Percentiles rank a stretch among this genome's conserved stretches.
Conservation (phyloP, 2,329 filamentous ascomycete genomes). For the Pseudogymnoascus sp. region DNA sequence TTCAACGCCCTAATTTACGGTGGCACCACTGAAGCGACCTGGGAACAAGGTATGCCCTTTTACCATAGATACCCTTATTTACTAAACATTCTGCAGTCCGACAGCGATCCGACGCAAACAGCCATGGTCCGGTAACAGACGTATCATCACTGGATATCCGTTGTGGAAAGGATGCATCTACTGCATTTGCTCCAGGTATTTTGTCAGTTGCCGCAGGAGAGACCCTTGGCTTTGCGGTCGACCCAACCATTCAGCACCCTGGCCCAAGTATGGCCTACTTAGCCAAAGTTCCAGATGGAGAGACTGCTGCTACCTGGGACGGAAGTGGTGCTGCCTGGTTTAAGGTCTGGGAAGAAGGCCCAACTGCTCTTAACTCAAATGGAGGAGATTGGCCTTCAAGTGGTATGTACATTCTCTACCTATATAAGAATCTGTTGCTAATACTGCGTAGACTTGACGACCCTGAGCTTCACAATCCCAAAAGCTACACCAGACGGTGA, state of each 20-base stretch:
- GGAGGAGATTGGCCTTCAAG: not conserved
- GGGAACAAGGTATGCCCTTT: not conserved
- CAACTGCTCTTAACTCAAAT: not conserved
- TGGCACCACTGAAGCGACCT: not conserved
- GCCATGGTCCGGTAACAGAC: constrained; percentile 13
- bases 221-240: constrained; percentile 11
- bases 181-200: constrained; percentile 4
- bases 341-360: constrained; percentile 18
- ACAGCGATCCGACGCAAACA: constrained; percentile 10
- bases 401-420: not conserved
- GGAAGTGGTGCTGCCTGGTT: constrained; percentile 23
- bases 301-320: constrained; percentile 20
- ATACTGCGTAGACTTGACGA: constrained; percentile 8
- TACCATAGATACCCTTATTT: not conserved
- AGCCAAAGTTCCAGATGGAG: constrained; percentile 19
- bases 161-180: constrained; percentile 9
- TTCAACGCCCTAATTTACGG: constrained; percentile 2
- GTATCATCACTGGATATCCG: constrained; percentile 4
- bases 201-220: constrained; percentile 10
- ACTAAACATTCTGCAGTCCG: not conserved
- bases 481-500: constrained; percentile 31
- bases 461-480: constrained; percentile 30
- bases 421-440: not conserved
- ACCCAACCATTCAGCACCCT: constrained; percentile 34
- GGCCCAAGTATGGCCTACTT: constrained; percentile 19